Evolutionary conservation across 768 basidiomycete genomes (phyloP).

Genomic region (Amyloporia xantha): DNA sequence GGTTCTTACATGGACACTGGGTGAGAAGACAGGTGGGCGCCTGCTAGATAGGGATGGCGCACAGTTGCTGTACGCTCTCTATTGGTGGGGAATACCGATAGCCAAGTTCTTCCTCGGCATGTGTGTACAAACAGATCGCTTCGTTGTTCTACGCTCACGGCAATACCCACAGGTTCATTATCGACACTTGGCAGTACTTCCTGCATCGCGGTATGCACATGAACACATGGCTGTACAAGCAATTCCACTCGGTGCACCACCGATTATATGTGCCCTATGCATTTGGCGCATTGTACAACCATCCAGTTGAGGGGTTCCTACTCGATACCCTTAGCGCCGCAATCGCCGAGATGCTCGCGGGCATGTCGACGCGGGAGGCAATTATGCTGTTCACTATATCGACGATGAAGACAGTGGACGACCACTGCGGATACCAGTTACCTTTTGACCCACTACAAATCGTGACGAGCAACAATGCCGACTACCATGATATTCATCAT

Average conservation of each 20-base stretch:
- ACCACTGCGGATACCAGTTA: slow-evolving; percentile 86
- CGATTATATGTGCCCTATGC: slow-evolving; percentile 95
- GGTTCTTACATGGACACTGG: slow-evolving; percentile 33
- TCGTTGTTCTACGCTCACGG: too few species aligned
- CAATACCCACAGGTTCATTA: slow-evolving; percentile 70
- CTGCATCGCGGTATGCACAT: slow-evolving; percentile 88
- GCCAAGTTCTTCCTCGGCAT: slow-evolving; percentile 72
- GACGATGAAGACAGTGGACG: slow-evolving; percentile 90
- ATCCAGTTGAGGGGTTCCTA: slow-evolving; percentile 89
- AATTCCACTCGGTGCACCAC: slow-evolving; percentile 92
- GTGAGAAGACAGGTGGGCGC: slow-evolving; percentile 31
- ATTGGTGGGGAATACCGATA: slow-evolving; percentile 90
- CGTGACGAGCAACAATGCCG: slow-evolving; percentile 82
- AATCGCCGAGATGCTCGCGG: slow-evolving; percentile 62
- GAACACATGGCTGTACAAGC: slow-evolving; percentile 85
- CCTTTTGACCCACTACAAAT: slow-evolving; percentile 92
- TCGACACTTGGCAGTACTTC: slow-evolving; percentile 99
- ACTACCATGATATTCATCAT: slow-evolving; percentile 98
- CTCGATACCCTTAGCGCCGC: slow-evolving; percentile 80
- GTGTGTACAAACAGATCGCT: too few species aligned
- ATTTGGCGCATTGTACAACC: slow-evolving; percentile 95
- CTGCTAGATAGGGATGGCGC: slow-evolving; percentile 33
- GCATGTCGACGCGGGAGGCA: slow-evolving; percentile 77
- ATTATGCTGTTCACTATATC: slow-evolving; percentile 77
- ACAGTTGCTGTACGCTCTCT: slow-evolving; percentile 52